phyloP scores from a whole-genome alignment of 1,284 basidiomycete genomes.

The Cerioporus squamosus region DNA sequence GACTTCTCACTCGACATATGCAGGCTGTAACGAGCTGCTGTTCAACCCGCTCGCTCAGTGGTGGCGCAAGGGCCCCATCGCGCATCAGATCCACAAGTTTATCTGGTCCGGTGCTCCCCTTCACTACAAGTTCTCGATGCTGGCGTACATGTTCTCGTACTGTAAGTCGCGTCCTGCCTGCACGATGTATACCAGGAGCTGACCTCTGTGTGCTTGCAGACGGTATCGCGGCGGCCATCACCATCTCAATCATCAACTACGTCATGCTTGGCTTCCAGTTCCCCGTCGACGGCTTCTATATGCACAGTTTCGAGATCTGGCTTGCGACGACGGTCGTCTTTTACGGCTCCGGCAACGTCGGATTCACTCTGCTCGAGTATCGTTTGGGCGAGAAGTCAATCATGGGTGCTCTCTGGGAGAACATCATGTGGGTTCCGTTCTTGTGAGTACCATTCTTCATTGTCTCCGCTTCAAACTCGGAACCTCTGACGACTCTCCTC shows the following conservation, averaged over 20 bases:
- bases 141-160: constrained; percentile 51
- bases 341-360: constrained; percentile 51
- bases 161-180: constrained; percentile 32
- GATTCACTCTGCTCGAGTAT: constrained; percentile 52
- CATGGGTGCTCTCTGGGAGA: constrained; percentile 40
- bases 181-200: neutral
- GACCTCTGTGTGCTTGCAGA: constrained; percentile 27
- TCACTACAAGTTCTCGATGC: constrained; percentile 50
- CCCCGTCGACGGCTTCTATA: constrained; percentile 50
- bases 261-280: constrained; percentile 51
- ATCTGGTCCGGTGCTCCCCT: constrained; percentile 44
- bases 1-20: neutral
- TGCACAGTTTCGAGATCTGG: constrained; percentile 49
- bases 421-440: constrained; percentile 54
- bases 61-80: constrained; percentile 52
- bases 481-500: constrained; percentile 10
- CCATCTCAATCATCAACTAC: constrained; percentile 45
- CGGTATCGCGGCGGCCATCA: constrained; percentile 44
- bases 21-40: constrained; percentile 41
- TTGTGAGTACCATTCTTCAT: constrained; percentile 36
- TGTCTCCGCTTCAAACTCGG: neutral
- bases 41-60: constrained; percentile 53
- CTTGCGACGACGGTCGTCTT: constrained; percentile 58
- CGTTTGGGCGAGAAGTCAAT: constrained; percentile 46
- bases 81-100: constrained; percentile 50